Evolutionary conservation across 2,329 filamentous ascomycete species (phyloP).

Genomic region (Tolypocladium ovalisporum): DNA sequence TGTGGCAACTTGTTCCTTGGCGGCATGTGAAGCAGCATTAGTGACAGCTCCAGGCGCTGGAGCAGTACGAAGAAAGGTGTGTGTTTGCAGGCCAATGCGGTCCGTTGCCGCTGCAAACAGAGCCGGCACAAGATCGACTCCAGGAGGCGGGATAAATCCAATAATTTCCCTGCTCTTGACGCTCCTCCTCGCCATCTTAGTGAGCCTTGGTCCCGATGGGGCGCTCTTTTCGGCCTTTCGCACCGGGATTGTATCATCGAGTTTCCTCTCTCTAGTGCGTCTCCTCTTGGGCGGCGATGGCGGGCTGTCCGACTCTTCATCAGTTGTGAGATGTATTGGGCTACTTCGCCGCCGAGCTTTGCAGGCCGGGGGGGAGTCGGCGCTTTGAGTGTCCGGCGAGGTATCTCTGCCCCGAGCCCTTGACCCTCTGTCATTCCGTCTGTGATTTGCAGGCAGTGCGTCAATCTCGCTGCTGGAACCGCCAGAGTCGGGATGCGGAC

Average conservation of each 20-base stretch:
- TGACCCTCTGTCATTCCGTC: not conserved
- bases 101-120: slow-evolving; percentile 8
- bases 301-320: slow-evolving; percentile 3
- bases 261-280: not conserved
- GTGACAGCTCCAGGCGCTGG: not conserved
- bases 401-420: not conserved
- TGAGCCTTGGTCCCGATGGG: slow-evolving; percentile 21
- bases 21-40: not conserved
- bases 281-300: not conserved
- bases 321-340: not conserved
- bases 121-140: slow-evolving; percentile 5
- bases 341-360: not conserved
- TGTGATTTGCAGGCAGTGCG: not conserved
- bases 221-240: not conserved
- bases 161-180: slow-evolving; percentile 37
- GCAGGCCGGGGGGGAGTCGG: not conserved
- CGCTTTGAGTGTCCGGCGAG: not conserved
- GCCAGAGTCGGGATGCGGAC: not conserved
- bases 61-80: not conserved
- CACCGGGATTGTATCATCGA: not conserved
- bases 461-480: slow-evolving; percentile 1
- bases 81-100: slow-evolving; percentile 2
- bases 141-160: slow-evolving; percentile 20
- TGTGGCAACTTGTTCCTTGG: not conserved
- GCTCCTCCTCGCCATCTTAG: slow-evolving; percentile 28